Conservation (phyloP, 2,329 filamentous ascomycete genomes). For the Alternaria brassicicola region DNA sequence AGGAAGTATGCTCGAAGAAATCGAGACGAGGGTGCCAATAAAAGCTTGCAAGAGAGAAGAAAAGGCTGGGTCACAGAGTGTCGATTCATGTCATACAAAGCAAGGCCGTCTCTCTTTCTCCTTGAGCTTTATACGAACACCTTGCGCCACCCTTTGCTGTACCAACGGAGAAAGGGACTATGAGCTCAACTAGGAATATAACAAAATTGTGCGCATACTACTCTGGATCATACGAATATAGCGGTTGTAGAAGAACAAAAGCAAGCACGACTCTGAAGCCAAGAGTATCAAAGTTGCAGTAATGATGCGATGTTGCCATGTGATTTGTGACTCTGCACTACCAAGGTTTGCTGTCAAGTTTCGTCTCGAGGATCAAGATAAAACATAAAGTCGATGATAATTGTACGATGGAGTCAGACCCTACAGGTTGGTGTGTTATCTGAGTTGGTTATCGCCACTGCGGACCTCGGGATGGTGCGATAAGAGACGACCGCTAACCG, state of each 20-base stretch:
- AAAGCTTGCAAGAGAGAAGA: neutral
- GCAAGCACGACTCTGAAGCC: neutral
- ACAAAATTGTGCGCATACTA: neutral
- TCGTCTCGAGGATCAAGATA: too few relatives aligned
- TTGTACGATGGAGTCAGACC: too few relatives aligned
- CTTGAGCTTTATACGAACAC: neutral
- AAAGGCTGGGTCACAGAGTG: neutral
- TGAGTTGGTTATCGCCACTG: neutral
- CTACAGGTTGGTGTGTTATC: too few relatives aligned
- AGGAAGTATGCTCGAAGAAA: neutral
- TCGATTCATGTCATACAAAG: neutral
- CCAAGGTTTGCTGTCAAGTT: too few relatives aligned
- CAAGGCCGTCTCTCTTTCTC: neutral
- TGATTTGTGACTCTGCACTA: too few relatives aligned
- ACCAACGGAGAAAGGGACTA: neutral
- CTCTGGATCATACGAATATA: neutral
- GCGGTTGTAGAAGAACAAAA: neutral
- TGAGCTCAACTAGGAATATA: neutral
- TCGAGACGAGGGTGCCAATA: neutral
- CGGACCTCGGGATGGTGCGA: neutral
- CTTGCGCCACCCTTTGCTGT: neutral
- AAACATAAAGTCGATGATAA: too few relatives aligned
- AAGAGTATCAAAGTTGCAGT: neutral
- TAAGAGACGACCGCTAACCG: slow-evolving; percentile 1
- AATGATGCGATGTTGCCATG: neutral